Evolutionary conservation across 2,329 filamentous ascomycete species (phyloP).

Genomic region (Neurospora sp.): DNA sequence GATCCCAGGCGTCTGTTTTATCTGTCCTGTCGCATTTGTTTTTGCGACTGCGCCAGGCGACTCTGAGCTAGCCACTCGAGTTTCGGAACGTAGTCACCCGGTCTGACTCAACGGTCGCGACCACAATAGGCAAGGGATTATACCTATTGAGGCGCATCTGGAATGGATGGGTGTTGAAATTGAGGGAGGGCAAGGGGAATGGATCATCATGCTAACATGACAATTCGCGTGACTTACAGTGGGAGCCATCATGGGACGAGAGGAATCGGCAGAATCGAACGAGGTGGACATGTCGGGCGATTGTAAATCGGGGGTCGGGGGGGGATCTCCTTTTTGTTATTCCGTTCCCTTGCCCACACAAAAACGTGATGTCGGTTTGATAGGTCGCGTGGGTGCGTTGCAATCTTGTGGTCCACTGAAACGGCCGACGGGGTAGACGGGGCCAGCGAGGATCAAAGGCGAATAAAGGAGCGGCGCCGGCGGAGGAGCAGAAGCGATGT

Average conservation of each 20-base stretch:
- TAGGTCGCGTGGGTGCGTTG: not conserved
- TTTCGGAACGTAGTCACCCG: not conserved
- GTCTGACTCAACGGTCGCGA: not conserved
- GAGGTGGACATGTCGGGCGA: conserved; percentile 41
- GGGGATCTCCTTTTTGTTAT: not conserved
- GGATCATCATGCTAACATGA: not conserved
- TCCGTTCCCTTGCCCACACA: not conserved
- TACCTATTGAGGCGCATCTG: not conserved
- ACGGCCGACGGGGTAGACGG: not conserved
- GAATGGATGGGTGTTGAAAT: not conserved
- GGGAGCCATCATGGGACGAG: conserved; percentile 53
- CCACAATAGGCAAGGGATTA: not conserved
- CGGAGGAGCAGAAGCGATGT: not conserved
- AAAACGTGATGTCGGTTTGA: not conserved
- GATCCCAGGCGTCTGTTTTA: not conserved
- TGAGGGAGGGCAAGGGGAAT: not conserved
- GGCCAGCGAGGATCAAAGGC: not conserved
- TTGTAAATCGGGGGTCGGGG: not conserved
- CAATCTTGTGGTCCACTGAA: not conserved
- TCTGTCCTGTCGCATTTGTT: not conserved
- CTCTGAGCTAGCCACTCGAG: not conserved
- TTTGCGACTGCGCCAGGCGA: not conserved
- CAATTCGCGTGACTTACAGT: conserved; percentile 35
- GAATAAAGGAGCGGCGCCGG: not conserved
- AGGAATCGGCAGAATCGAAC: conserved; percentile 50